phyloP scores from a whole-genome alignment of 1,284 basidiomycete species.

The Blastosporella zonata region DNA sequence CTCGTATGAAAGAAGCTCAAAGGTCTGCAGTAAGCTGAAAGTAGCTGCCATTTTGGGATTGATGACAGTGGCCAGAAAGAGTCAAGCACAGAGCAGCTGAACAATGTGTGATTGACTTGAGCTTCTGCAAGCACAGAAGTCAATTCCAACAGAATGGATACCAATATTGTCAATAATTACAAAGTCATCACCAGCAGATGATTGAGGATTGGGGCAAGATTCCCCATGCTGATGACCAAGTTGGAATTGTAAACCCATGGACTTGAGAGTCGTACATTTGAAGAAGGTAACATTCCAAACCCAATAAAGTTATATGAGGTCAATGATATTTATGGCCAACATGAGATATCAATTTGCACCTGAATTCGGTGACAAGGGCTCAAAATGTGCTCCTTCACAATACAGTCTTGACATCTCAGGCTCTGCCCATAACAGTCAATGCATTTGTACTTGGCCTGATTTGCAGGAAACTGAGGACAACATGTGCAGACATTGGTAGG shows the following conservation, averaged over 20 bases:
- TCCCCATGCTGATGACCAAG: slow-evolving; percentile 6
- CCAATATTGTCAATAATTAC: slow-evolving; percentile 13
- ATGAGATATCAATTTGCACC: not conserved
- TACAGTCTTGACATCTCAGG: slow-evolving; percentile 4
- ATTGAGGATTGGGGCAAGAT: slow-evolving; percentile 6
- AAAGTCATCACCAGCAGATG: slow-evolving; percentile 7
- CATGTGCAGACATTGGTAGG: not conserved
- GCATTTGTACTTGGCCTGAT: slow-evolving; percentile 4
- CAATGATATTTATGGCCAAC: not conserved
- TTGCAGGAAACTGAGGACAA: not conserved
- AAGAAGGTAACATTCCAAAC: slow-evolving; percentile 10
- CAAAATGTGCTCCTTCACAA: not conserved
- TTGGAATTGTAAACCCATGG: slow-evolving; percentile 6
- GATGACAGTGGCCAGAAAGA: slow-evolving; percentile 22
- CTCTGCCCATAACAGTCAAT: slow-evolving; percentile 2
- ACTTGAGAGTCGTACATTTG: slow-evolving; percentile 1
- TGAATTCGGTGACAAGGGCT: slow-evolving; percentile 8
- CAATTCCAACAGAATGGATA: slow-evolving; percentile 21
- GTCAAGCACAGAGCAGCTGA: slow-evolving; percentile 21
- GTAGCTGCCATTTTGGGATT: slow-evolving; percentile 23
- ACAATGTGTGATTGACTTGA: slow-evolving; percentile 4
- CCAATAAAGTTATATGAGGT: not conserved
- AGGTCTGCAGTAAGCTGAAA: slow-evolving; percentile 21
- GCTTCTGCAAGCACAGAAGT: slow-evolving; percentile 22
- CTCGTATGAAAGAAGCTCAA: slow-evolving; percentile 25